phyloP scores from a whole-genome alignment of 345 rosid genomes.

The Trapa bicornis region DNA sequence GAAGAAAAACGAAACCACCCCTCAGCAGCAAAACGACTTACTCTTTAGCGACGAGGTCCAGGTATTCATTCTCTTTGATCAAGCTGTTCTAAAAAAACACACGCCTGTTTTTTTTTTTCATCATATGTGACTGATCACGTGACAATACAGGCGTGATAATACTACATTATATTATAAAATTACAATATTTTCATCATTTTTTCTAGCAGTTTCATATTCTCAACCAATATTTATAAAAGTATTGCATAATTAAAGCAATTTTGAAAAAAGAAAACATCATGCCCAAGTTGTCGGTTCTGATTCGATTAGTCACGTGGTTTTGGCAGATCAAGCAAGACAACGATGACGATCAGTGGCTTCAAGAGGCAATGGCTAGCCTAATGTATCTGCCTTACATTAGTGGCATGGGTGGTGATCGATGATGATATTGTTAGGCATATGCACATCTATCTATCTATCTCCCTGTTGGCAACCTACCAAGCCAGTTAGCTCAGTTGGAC shows the following conservation, averaged over 20 bases:
- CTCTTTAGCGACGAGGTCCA: conserved; percentile 22
- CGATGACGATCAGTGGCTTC: conserved; percentile 68
- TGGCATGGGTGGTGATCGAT: conserved; percentile 13
- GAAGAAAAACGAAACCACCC: conserved; percentile 23
- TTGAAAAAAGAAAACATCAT: too few species aligned
- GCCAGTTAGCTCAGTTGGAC: neutral
- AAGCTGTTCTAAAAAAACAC: too few species aligned
- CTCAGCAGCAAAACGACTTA: conserved; percentile 29
- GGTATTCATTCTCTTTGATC: conserved; percentile 13
- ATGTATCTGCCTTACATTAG: conserved; percentile 43
- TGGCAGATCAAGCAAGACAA: conserved; percentile 35
- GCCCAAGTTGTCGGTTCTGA: neutral
- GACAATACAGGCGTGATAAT: too few species aligned
- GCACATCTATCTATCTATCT: neutral
- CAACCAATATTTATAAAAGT: too few species aligned
- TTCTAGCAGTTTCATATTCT: too few species aligned
- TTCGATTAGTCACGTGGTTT: conserved; percentile 3
- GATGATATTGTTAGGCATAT: neutral
- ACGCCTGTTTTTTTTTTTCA: too few species aligned
- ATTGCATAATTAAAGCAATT: too few species aligned
- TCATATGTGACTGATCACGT: too few species aligned
- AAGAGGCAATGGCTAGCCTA: conserved; percentile 63
- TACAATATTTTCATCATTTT: too few species aligned
- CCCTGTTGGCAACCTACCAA: too few species aligned
- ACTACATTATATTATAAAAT: too few species aligned